Conservation (phyloP, 139 green algal genomes). For the Tetradesmus lagerheimii region DNA sequence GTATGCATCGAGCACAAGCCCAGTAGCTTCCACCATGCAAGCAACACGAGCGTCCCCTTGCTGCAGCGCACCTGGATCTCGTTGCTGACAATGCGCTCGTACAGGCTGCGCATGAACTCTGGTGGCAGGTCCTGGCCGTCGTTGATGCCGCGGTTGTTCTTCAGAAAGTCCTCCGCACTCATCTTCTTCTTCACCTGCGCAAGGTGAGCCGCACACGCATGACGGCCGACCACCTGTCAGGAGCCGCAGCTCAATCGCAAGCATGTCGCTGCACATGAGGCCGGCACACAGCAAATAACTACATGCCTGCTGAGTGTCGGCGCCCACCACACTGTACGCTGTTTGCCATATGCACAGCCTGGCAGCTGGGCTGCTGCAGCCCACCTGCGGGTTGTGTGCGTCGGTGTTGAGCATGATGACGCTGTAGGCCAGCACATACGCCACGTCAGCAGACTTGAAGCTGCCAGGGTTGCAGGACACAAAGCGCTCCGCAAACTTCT, state of each 20-base stretch:
- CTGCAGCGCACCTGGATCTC: slow-evolving; percentile 96
- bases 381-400: slow-evolving; percentile 93
- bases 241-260: not conserved
- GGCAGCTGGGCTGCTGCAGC: too few species aligned
- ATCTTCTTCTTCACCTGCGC: slow-evolving; percentile 78
- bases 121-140: slow-evolving; percentile 91
- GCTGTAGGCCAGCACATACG: slow-evolving; percentile 98
- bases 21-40: too few species aligned
- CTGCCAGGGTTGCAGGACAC: slow-evolving; percentile 90
- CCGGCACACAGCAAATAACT: too few species aligned
- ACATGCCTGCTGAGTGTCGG: not conserved
- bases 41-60: not conserved
- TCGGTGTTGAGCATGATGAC: slow-evolving; percentile 99
- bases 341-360: not conserved
- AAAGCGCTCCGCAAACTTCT: slow-evolving; percentile 99
- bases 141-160: slow-evolving; percentile 99
- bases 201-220: not conserved
- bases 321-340: too few species aligned
- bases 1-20: too few species aligned
- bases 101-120: slow-evolving; percentile 92
- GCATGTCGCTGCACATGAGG: not conserved
- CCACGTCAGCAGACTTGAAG: slow-evolving; percentile 96
- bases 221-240: too few species aligned
- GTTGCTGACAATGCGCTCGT: slow-evolving; percentile 95
- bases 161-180: slow-evolving; percentile 90